These are phyloP conservation scores for Colletotrichum gigasporum DNA, from an alignment of 2,329 filamentous ascomycete genomes.

Conservation along the genomic window DNA sequence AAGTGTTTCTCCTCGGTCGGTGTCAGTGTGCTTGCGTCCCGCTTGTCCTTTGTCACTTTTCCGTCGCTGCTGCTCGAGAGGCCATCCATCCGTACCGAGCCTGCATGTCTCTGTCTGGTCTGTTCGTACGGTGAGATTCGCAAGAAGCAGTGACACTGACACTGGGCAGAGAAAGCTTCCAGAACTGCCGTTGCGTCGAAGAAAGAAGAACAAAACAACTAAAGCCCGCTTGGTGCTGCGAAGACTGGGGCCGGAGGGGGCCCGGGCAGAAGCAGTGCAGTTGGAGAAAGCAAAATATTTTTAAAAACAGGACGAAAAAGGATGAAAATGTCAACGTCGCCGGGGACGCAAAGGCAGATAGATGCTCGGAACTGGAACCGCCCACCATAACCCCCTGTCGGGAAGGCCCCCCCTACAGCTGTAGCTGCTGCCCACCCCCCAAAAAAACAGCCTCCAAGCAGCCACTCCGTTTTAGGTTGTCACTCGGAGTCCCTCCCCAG, in stretches of 20 bases:
- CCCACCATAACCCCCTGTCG: neutral
- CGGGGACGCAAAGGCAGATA: conserved; percentile 8
- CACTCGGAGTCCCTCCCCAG: neutral
- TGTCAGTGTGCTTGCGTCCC: too few relatives aligned
- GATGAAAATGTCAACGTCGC: conserved; percentile 13
- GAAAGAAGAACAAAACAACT: too few relatives aligned
- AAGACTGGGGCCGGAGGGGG: neutral
- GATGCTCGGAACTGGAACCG: neutral
- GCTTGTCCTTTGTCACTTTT: neutral
- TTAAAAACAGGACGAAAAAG: neutral
- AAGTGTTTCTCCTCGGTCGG: too few relatives aligned
- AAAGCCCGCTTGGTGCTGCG: neutral
- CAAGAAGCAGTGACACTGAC: neutral
- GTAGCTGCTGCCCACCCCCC: too few relatives aligned
- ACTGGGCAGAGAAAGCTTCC: conserved; percentile 22
- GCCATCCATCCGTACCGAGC: too few relatives aligned
- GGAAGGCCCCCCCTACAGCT: neutral
- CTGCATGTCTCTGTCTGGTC: neutral
- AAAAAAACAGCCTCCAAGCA: neutral
- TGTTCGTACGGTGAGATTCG: too few relatives aligned
- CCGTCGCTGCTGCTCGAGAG: neutral
- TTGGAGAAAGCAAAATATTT: neutral
- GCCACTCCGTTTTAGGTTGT: conserved; percentile 1
- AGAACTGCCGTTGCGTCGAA: conserved; percentile 6
- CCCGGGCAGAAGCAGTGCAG: neutral